Evolutionary conservation across 495 filamentous ascomycete genomes (phyloP), one percentile per base, ranked within the genome.

Genomic region (Trichoderma gamsii): DNA sequence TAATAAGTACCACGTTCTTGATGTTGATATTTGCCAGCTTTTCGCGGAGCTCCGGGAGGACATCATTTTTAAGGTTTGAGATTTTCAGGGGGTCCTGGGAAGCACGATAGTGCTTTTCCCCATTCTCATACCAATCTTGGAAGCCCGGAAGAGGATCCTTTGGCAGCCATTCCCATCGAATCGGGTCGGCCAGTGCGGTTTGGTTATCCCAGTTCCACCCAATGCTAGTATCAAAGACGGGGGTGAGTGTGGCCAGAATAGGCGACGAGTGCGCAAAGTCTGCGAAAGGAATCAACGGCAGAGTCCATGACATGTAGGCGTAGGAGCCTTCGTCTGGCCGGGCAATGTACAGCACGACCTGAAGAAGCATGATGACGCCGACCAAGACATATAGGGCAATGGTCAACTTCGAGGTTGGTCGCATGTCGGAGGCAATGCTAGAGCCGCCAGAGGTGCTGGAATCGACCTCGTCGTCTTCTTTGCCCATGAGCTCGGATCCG

Each of bases 31-130:
- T 70, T 1, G 74, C 71, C 52, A 83, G 43, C 9, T 74, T 73
- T 23, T 75, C 72, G 68, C 73, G 67, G 35, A 80, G 66, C 4
- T 74, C 72, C 15, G 70, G 70, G 23, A 80, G 72, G 3, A 83
- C 68, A 1, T 76, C 73, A 16, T 75, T 69, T 4, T 76, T 77
- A 6, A 82, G 68, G 65, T 83, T 83, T 7, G 78, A 77, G 43
- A 83, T 74, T 71, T 79, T 81, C 0, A 82, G 69, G 0, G 81
- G 80, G 61, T 83, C 81, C 2, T 69, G 68, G 11, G 73, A 72
- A 9, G 80, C 75, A 43, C 81, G 72, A 64, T 80, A 83, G 69
- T 81, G 63, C 63, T 18, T 65, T 35, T 65, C 21, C 21, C 25
- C 32, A 9, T 29, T 11, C 29, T 41, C 23, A 27, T 44, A 41